Base-by-base conservation (phyloP, 2,329 filamentous ascomycete species). In the Dichotomopilus funicola region DNA sequence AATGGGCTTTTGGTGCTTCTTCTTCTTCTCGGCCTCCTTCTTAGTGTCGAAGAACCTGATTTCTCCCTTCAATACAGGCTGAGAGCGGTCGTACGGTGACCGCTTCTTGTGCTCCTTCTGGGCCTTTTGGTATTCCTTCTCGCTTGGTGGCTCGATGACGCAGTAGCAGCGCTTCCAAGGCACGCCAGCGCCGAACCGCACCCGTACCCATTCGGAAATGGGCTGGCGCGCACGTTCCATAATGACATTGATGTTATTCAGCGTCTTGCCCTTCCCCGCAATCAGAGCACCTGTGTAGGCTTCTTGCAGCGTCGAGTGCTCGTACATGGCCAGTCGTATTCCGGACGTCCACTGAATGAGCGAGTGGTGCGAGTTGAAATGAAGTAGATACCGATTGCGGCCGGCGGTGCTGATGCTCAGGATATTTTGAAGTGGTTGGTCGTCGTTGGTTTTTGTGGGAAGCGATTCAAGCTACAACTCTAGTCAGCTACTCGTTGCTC, bases 161-260 rank as follows among this genome's bases (percentile, higher is more conserved):
- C 91, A 96, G 91, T 92, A 99, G 71, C 91, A 99, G 41, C 92
- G 86, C 67, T 88, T 85, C 94, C 94, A 99, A 0, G 92, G 91
- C 8, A 94, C 95, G 47, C 94, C 94, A 36, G 94, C 91, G 42
- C 94, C 94, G 65, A 99, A 99, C 57, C 94, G 82, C 51, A 99
- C 94, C 60, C 94, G 82, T 13, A 91, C 91, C 94, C 94, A 99
- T 67, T 95, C 91, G 68, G 95, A 91, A 42, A 88, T 83, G 64
- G 85, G 86, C 63, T 89, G 81, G 55, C 80, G 85, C 19, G 87
- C 81, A 48, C 89, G 83, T 63, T 95, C 89, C 80, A 97, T 88
- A 62, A 99, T 92, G 33, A 85, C 73, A 63, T 87, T 87, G 67
- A 97, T 97, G 67, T 91, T 94, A 75, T 96, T 96, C 53, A 99